These are phyloP conservation scores for Friedmanniomyces endolithicus DNA, from an alignment of 495 filamentous ascomycete genomes.

Conservation along the genomic window DNA sequence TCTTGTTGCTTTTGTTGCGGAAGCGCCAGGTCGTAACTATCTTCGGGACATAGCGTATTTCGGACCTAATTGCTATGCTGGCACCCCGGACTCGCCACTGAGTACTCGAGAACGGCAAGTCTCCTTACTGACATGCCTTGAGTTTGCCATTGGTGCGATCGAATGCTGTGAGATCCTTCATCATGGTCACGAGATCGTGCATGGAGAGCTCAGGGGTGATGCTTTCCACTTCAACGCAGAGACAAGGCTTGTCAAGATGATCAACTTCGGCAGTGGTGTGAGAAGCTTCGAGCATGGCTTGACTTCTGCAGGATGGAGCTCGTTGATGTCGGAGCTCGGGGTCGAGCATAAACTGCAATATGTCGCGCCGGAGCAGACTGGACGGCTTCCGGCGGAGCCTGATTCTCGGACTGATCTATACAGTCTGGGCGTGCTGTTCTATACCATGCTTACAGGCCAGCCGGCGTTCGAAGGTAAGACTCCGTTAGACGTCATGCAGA, in stretches of 20 bases:
- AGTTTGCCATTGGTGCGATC: conserved; percentile 76
- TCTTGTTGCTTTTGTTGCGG: conserved; percentile 63
- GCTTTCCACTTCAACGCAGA: conserved; percentile 71
- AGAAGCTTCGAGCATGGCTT: conserved; percentile 80
- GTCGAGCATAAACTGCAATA: conserved; percentile 75
- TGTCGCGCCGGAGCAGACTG: conserved; percentile 85
- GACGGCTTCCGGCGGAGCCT: conserved; percentile 75
- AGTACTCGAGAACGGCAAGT: conserved; percentile 45
- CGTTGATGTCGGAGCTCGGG: conserved; percentile 63
- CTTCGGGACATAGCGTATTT: conserved; percentile 58
- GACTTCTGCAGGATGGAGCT: conserved; percentile 70
- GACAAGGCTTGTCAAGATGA: conserved; percentile 56
- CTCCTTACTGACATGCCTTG: conserved; percentile 60
- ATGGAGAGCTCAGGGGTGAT: conserved; percentile 78
- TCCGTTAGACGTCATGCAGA: conserved; percentile 78
- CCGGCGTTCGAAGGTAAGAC: conserved; percentile 64
- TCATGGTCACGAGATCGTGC: conserved; percentile 66
- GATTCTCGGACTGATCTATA: conserved; percentile 87
- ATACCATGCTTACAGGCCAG: conserved; percentile 67
- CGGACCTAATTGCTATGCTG: conserved; percentile 52
- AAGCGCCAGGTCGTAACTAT: conserved; percentile 63
- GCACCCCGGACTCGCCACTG: conserved; percentile 34
- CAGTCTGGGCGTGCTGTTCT: conserved; percentile 74
- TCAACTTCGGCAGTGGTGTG: conserved; percentile 72
- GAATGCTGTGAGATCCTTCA: conserved; percentile 79